Evolutionary conservation across 768 basidiomycete genomes (phyloP).

Genomic region (Boletus bicolor): DNA sequence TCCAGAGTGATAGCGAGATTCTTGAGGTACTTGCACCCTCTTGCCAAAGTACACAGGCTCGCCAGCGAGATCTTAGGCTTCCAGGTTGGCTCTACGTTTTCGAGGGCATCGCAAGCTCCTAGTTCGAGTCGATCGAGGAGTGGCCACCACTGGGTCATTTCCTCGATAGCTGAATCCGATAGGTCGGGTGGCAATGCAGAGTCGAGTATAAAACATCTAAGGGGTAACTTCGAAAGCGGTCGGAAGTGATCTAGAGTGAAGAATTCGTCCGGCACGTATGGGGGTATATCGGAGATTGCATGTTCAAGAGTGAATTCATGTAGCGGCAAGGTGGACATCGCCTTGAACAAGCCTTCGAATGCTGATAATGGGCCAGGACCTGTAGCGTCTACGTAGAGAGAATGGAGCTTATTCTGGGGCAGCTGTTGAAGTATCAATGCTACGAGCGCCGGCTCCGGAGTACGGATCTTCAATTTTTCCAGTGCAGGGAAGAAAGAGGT

Average conservation of each 20-base stretch:
- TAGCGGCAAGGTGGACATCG: conserved; percentile 33
- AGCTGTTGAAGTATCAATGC: conserved; percentile 36
- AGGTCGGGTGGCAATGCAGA: conserved; percentile 38
- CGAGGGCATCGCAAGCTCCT: conserved; percentile 29
- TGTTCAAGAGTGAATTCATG: conserved; percentile 42
- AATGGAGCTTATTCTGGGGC: conserved; percentile 31
- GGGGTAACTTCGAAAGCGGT: conserved; percentile 33
- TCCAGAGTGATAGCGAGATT: conserved; percentile 23
- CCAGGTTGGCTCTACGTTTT: conserved; percentile 22
- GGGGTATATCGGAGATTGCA: conserved; percentile 21
- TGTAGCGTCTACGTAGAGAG: conserved; percentile 40
- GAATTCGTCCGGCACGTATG: conserved; percentile 7
- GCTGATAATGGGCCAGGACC: conserved; percentile 22
- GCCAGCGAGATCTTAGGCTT: conserved; percentile 16
- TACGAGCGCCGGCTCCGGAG: conserved; percentile 29
- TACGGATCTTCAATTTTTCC: conserved; percentile 40
- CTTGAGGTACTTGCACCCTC: conserved; percentile 15
- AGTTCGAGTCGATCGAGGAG: conserved; percentile 41
- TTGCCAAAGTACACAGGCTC: conserved; percentile 16
- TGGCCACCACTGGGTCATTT: conserved; percentile 46
- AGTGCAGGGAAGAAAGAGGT: conserved; percentile 35
- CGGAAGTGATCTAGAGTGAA: conserved; percentile 34
- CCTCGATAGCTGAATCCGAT: conserved; percentile 37
- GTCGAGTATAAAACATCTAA: conserved; percentile 40
- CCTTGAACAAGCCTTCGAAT: conserved; percentile 37